Percentiles rank a stretch among this genome's conserved stretches.
Evolutionary conservation across 129 eudicot species (phyloP).

Genomic region (Flaveria brownii): DNA sequence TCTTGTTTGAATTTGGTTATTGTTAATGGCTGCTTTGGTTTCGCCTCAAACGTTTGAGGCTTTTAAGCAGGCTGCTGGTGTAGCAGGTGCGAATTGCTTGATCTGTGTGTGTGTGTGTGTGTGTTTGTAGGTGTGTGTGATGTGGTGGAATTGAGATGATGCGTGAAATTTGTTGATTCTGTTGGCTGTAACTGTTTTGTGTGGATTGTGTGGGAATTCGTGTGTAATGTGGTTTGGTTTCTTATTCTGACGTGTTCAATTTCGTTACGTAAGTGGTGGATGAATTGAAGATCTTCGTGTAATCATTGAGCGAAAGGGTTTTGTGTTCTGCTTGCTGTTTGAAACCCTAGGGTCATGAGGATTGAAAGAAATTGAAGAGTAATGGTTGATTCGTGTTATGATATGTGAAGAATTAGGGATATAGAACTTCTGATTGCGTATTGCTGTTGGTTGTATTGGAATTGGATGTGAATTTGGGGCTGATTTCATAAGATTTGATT

Average conservation of each 20-base stretch:
- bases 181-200: neutral
- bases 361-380: neutral
- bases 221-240: slow-evolving; percentile 27
- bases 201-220: neutral
- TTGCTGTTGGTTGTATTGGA: neutral
- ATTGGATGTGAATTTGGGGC: neutral
- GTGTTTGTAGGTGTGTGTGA: neutral
- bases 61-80: slow-evolving; percentile 72
- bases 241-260: neutral
- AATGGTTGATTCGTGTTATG: slow-evolving; percentile 23
- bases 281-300: neutral
- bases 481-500: neutral
- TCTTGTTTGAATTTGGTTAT: slow-evolving; percentile 6
- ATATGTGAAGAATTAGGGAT: slow-evolving; percentile 24
- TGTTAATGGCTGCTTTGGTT: slow-evolving; percentile 35
- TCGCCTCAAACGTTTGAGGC: slow-evolving; percentile 42
- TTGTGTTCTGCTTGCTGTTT: neutral
- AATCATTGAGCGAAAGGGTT: neutral
- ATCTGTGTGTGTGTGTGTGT: neutral
- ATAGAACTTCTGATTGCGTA: neutral
- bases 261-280: neutral
- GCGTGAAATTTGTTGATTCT: neutral
- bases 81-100: slow-evolving; percentile 52
- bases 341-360: neutral
- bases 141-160: neutral